A percentile compares a stretch with the other conserved stretches of the same genome.
Conservation (phyloP, 352 stramenopile genomes). For the Phytopythium montanum region DNA sequence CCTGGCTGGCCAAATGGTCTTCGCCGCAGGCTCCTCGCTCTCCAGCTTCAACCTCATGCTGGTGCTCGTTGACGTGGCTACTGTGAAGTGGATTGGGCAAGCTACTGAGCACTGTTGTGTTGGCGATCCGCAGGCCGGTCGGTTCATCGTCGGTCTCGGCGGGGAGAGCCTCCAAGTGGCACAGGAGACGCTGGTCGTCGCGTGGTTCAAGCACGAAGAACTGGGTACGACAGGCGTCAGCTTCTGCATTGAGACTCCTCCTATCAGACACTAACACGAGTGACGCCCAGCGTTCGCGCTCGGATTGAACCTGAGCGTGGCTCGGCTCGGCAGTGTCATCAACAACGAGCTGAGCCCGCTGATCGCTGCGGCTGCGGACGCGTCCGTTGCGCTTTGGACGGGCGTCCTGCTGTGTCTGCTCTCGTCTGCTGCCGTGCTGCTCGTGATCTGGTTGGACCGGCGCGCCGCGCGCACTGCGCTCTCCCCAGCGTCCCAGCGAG, state of each 20-base stretch:
- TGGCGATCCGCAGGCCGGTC: slow-evolving; percentile 54
- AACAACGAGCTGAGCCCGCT: slow-evolving; percentile 90
- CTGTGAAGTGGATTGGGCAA: neutral
- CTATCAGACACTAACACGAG: neutral
- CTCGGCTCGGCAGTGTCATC: slow-evolving; percentile 88
- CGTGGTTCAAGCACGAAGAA: slow-evolving; percentile 93
- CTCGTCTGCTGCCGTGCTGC: slow-evolving; percentile 61
- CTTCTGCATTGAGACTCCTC: neutral
- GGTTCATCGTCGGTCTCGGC: slow-evolving; percentile 91
- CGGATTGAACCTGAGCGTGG: slow-evolving; percentile 91
- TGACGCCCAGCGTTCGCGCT: slow-evolving; percentile 76
- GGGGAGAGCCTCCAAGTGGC: slow-evolving; percentile 90
- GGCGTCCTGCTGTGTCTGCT: slow-evolving; percentile 77
- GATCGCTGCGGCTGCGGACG: slow-evolving; percentile 60
- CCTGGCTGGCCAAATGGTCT: slow-evolving; percentile 83
- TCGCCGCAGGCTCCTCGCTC: slow-evolving; percentile 82
- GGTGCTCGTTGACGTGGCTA: slow-evolving; percentile 12
- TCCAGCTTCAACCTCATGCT: slow-evolving; percentile 80
- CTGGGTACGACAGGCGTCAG: slow-evolving; percentile 28
- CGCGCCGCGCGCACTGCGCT: slow-evolving; percentile 28
- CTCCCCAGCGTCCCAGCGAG: slow-evolving; percentile 22
- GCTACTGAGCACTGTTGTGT: neutral
- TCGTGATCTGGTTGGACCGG: slow-evolving; percentile 81
- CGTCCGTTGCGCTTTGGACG: slow-evolving; percentile 83
- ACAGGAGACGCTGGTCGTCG: slow-evolving; percentile 85